Evolutionary conservation across 1,284 basidiomycete species (phyloP), one percentile per base, ranked within the genome.

Genomic region (Takashimella koratensis): DNA sequence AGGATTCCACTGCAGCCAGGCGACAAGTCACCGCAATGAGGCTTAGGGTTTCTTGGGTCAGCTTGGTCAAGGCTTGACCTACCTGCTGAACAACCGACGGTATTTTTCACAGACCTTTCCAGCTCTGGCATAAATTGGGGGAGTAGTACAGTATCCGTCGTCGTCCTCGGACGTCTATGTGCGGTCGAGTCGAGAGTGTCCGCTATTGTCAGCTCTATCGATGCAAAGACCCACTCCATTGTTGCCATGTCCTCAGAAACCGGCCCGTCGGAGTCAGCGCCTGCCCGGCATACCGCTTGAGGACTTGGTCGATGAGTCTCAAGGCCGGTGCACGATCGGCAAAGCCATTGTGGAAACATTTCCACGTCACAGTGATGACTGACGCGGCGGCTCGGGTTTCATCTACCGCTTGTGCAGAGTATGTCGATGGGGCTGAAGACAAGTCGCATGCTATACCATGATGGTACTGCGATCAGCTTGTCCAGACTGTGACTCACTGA

Each of bases 151-250:
- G 23, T 21, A 24, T 53, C 52, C 20, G 13, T 39, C n/a, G 52
- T 53, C 4, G 30, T n/a, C 2, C 52, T 45, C 5, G 46, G 26
- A 8, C 52, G 3, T 2, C 47, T 13, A 21, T 48, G 52, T 19
- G 52, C 52, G 16, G 52, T 41, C 20, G 46, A 42, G 23, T 53
- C 52, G 3, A 53, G 40, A 6, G 52, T 53, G 36, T 53, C 52
- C 16, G 47, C 30, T 36, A 36, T 36, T 36, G 30, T 36, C 16
- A 36, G 30, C 16, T 36, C 16, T 8, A 36, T 36, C 10, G 8
- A 8, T 36, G 10, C 30, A 36, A 8, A 36, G 8, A 8, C 30
- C 16, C 16, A 36, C 30, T 41, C 52, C 52, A 53, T 12, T 45
- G 41, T 6, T 41, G 52, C 52, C 52, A 53, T 12, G 36, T 53